A percentile compares a stretch with the other conserved stretches of the same genome.
Evolutionary conservation across 306 rosid genomes (phyloP).

Genomic region (Malus sieversii): DNA sequence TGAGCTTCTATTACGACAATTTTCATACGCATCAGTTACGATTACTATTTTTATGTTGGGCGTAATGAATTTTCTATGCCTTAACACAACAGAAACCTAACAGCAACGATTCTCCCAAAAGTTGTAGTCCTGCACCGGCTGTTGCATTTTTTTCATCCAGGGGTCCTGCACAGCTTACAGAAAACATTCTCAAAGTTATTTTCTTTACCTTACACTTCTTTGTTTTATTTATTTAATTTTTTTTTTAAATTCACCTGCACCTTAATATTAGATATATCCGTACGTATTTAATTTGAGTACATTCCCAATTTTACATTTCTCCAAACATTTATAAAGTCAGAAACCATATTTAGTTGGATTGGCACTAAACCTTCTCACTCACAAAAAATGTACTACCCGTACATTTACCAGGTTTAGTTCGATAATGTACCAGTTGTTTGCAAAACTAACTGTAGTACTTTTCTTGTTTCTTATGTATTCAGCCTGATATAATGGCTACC

Average conservation of each 20-base stretch:
- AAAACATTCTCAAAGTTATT: slow-evolving; percentile 81
- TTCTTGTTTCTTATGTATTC: slow-evolving; percentile 3
- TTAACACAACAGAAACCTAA: slow-evolving; percentile 46
- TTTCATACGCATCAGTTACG: neutral
- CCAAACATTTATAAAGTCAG: neutral
- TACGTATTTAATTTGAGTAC: neutral
- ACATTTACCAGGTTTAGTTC: neutral
- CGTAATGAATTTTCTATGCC: slow-evolving; percentile 1
- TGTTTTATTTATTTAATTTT: neutral
- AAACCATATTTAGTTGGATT: neutral
- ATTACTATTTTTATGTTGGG: neutral
- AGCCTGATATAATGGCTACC: slow-evolving; percentile 94
- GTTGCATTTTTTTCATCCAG: slow-evolving; percentile 83
- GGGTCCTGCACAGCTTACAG: slow-evolving; percentile 79
- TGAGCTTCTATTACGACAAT: neutral
- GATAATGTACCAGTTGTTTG: neutral
- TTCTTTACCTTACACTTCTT: neutral
- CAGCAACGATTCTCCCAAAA: slow-evolving; percentile 65
- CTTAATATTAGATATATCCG: neutral
- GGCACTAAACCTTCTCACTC: neutral
- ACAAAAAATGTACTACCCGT: neutral
- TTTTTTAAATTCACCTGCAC: neutral
- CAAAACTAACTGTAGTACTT: neutral
- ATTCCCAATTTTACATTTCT: neutral
- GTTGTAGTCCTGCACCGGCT: slow-evolving; percentile 63